Conservation (phyloP, 148 eudicot genomes). For the Simmondsia chinensis region DNA sequence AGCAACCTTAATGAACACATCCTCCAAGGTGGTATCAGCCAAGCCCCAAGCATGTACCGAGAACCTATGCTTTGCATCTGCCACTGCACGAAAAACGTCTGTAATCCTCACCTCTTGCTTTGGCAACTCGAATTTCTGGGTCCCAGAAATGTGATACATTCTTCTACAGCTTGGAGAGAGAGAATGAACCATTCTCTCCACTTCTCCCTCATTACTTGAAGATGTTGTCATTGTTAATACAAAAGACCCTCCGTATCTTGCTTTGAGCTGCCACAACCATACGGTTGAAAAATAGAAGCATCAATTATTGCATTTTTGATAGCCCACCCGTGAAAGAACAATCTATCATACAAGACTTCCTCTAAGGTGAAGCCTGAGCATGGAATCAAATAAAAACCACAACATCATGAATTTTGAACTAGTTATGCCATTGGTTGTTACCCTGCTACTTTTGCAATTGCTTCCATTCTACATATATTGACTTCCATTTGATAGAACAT, state of each 20-base stretch:
- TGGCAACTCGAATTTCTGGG: slow-evolving; percentile 57
- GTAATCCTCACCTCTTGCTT: slow-evolving; percentile 42
- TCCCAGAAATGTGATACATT: slow-evolving; percentile 52
- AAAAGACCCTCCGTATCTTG: slow-evolving; percentile 49
- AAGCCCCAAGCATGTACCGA: slow-evolving; percentile 59
- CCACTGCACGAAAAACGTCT: slow-evolving; percentile 47
- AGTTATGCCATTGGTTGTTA: too few relatives aligned
- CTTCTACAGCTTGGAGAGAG: slow-evolving; percentile 40
- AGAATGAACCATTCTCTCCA: slow-evolving; percentile 29
- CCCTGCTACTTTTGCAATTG: too few relatives aligned
- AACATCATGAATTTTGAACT: too few relatives aligned
- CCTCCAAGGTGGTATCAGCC: slow-evolving; percentile 56
- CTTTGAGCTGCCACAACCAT: slow-evolving; percentile 54
- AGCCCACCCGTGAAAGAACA: too few relatives aligned
- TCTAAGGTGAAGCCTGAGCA: too few relatives aligned
- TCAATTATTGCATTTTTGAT: too few relatives aligned
- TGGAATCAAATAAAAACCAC: too few relatives aligned
- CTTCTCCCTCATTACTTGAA: slow-evolving; percentile 34
- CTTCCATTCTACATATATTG: too few relatives aligned
- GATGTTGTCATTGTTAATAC: slow-evolving; percentile 59
- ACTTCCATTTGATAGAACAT: too few relatives aligned
- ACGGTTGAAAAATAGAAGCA: too few relatives aligned
- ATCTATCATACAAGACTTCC: too few relatives aligned
- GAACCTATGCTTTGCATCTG: slow-evolving; percentile 45
- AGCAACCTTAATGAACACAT: slow-evolving; percentile 60